Evolutionary conservation across 2,329 filamentous ascomycete species (phyloP), one percentile per base, ranked within the genome.

Genomic region (Exophiala sp.): DNA sequence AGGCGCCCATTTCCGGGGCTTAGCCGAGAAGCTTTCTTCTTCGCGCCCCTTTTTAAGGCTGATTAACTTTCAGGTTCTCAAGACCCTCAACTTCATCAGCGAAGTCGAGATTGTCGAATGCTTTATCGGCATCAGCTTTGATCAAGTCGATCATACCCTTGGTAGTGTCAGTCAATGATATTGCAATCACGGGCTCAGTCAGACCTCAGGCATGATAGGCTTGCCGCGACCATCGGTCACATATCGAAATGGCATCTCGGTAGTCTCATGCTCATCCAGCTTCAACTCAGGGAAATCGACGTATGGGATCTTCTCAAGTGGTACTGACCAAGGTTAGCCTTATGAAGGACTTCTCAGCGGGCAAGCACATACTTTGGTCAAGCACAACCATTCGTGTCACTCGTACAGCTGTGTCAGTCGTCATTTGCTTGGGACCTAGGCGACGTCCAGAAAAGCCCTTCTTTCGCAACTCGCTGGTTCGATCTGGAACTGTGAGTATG

Each of bases 161-260:
- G 44, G 21, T 18, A 20, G 20, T 47, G 8, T 33, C 24, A 50
- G 43, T 10, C 32, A n/a, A 46, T 11, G 9, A 42, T 12, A 43
- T 5, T 20, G 16, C 50, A 46, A 53, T 68, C 51, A 66, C 54
- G 60, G 8, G 21, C 9, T 42, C 7, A 45, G 14, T n/a, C 79
- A 74, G 72, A 96, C 91, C 75, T 88, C 80, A 18, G 94, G 94
- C 91, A 99, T 96, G 54, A 96, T 85, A 1, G 91, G 89, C 62
- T 89, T 78, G 41, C 88, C 90, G 52, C 88, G 77, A 9, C 82
- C 75, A 47, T 81, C 85, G 67, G 82, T 86, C 47, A 99, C 91
- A 68, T 99, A 99, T 63, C 94, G 89, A 72, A 99, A 99, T 1
- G 94, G 94, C 94, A 99, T 97, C 71, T 96, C 81, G 0, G 91